phyloP scores from a whole-genome alignment of 257 asterid species.

The Solanum corneliomulleri region DNA sequence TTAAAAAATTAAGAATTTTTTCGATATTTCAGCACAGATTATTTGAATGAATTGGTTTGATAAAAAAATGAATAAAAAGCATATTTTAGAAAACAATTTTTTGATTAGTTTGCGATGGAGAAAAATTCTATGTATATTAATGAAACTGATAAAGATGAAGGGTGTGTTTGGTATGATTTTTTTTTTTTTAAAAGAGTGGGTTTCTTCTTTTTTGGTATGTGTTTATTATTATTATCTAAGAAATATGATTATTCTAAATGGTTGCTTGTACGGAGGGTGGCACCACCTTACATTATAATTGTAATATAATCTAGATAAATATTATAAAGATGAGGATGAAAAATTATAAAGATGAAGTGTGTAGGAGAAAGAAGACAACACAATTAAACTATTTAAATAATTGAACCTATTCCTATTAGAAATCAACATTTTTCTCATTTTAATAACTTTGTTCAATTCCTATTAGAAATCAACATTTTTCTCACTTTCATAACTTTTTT shows the following conservation, averaged over 20 bases:
- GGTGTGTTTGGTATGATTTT: background rate
- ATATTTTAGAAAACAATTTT: too few species aligned
- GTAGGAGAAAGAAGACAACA: background rate
- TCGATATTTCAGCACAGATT: fast-evolving
- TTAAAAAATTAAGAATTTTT: too few species aligned
- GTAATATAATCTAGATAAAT: too few species aligned
- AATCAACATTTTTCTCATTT: background rate
- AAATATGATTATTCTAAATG: background rate
- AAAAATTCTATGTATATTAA: too few species aligned
- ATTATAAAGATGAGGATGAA: too few species aligned
- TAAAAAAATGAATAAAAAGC: too few species aligned
- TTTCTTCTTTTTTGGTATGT: too few species aligned
- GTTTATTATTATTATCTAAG: too few species aligned
- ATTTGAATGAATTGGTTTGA: too few species aligned
- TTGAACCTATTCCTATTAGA: background rate
- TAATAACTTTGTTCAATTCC: background rate
- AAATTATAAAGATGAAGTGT: background rate
- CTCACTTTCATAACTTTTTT: too few species aligned
- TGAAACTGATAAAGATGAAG: background rate
- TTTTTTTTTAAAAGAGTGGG: too few species aligned
- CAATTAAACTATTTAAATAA: background rate
- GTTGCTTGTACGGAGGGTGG: background rate
- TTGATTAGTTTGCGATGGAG: too few species aligned
- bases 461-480: background rate
- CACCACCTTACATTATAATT: background rate